Evolutionary conservation across 2,329 filamentous ascomycete genomes (phyloP).

Genomic region (Cladosporium oxysporum): DNA sequence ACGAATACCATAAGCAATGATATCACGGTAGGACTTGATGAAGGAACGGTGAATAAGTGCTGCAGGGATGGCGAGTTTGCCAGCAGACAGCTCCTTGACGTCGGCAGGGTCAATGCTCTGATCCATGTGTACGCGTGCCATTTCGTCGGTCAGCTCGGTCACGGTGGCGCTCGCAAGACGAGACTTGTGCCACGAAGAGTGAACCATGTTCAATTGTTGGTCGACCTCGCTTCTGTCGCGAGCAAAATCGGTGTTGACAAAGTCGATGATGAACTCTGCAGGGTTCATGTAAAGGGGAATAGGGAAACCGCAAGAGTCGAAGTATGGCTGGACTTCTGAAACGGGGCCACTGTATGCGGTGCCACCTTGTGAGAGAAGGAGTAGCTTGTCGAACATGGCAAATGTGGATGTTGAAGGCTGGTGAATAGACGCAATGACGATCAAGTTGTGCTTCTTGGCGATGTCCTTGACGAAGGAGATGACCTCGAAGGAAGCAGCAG

Average conservation of each 20-base stretch:
- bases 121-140: conserved; percentile 38
- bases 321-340: conserved; percentile 61
- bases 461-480: conserved; percentile 70
- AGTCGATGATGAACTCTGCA: conserved; percentile 76
- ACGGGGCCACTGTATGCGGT: conserved; percentile 74
- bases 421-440: conserved; percentile 81
- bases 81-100: conserved; percentile 42
- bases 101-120: conserved; percentile 33
- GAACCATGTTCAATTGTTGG: conserved; percentile 56
- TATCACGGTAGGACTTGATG: conserved; percentile 81
- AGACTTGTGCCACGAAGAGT: conserved; percentile 58
- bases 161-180: conserved; percentile 40
- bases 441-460: conserved; percentile 67
- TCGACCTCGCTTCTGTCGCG: conserved; percentile 50
- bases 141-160: conserved; percentile 37
- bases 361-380: conserved; percentile 70
- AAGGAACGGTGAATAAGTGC: conserved; percentile 76
- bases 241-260: conserved; percentile 76
- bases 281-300: conserved; percentile 74
- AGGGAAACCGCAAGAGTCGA: conserved; percentile 59
- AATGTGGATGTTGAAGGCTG: conserved; percentile 81
- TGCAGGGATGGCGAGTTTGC: conserved; percentile 54
- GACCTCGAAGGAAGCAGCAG: conserved; percentile 73
- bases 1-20: conserved; percentile 80
- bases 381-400: conserved; percentile 75